Conservation (phyloP, 331 rosid genomes). For the Quercus phellos region DNA sequence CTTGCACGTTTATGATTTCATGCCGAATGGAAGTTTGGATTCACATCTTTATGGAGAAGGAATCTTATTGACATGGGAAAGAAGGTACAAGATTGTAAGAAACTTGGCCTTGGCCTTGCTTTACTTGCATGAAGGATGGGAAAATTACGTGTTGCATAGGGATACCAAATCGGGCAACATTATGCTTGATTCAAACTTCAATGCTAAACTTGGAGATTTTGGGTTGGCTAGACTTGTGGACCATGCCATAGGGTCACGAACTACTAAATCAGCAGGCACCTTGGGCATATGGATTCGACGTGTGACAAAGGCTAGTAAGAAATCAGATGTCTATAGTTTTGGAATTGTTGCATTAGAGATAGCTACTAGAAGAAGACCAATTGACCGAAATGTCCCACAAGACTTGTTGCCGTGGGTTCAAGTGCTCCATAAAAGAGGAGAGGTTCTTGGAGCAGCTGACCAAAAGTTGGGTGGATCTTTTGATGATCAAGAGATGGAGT, state of each 20-base stretch:
- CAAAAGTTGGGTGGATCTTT: not conserved
- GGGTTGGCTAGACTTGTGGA: conserved; percentile 46
- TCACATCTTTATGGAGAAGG: conserved; percentile 20
- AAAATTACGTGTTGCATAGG: conserved; percentile 39
- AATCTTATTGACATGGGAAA: conserved; percentile 31
- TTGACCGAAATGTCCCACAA: not conserved
- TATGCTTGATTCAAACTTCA: conserved; percentile 42
- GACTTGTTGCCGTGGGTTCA: not conserved
- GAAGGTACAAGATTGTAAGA: conserved; percentile 31
- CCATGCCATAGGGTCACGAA: conserved; percentile 21
- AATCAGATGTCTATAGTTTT: not conserved
- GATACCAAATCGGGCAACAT: conserved; percentile 50
- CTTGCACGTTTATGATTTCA: conserved; percentile 29
- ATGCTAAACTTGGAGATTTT: conserved; percentile 50
- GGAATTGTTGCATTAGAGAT: not conserved
- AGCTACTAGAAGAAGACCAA: not conserved
- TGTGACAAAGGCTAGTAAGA: conserved; percentile 26
- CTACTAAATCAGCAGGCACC: conserved; percentile 41
- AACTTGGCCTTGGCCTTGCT: conserved; percentile 48
- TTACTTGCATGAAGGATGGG: conserved; percentile 53
- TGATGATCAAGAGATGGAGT: too few relatives aligned
- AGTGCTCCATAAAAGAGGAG: not conserved
- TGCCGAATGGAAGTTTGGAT: conserved; percentile 37
- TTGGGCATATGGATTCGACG: conserved; percentile 43
- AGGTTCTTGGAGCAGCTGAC: conserved; percentile 22